Evolutionary conservation across 176 grass and related monocot genomes (phyloP).

Genomic region (Aegilops longissima): DNA sequence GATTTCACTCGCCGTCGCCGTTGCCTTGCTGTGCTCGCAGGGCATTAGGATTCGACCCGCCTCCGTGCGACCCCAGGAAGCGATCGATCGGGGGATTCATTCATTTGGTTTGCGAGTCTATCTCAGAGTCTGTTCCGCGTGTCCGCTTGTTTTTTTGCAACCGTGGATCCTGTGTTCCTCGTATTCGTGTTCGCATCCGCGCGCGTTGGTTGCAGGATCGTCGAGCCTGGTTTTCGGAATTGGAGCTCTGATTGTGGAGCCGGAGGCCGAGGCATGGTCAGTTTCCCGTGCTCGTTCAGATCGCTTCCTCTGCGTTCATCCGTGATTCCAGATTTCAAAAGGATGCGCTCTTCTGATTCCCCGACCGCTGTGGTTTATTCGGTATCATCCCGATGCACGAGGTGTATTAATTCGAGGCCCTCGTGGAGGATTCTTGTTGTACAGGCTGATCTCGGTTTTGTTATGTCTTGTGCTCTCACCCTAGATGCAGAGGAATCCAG

Average conservation of each 20-base stretch:
- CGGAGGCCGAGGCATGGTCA: slow-evolving; percentile 39
- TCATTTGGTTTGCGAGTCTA: neutral
- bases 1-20: neutral
- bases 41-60: neutral
- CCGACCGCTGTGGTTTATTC: no score
- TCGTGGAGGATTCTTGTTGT: neutral
- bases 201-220: no score
- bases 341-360: no score
- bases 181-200: no score
- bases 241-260: no score
- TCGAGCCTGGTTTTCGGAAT: no score
- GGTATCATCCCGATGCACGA: neutral
- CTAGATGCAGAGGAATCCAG: no score
- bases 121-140: neutral
- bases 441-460: no score
- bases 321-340: slow-evolving; percentile 11
- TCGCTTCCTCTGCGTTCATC: neutral
- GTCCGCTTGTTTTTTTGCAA: neutral
- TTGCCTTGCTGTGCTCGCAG: slow-evolving; percentile 19
- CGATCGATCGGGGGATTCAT: neutral
- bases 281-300: neutral
- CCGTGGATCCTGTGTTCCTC: neutral
- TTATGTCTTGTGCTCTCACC: no score
- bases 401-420: slow-evolving; percentile 9
- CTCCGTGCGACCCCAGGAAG: neutral